phyloP scores from a whole-genome alignment of 2,329 filamentous ascomycete genomes.

The Ploettnerulaceae sp. region DNA sequence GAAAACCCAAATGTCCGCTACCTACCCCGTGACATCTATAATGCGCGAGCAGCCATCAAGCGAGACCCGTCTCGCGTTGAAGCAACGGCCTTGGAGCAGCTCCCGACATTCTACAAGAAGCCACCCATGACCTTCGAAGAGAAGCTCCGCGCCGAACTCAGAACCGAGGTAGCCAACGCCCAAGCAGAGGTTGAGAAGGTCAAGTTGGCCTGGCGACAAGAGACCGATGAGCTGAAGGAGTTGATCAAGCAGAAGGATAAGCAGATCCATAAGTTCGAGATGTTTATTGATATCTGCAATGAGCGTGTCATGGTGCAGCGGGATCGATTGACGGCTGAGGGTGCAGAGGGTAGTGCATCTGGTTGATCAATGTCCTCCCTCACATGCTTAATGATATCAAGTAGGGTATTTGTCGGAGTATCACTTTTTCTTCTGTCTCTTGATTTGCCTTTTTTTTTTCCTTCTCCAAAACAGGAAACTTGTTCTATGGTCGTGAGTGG shows the following conservation, averaged over 20 bases:
- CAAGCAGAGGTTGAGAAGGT: slow-evolving; percentile 55
- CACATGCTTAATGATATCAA: too few relatives aligned
- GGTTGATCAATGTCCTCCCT: slow-evolving; percentile 10
- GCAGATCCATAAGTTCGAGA: slow-evolving; percentile 59
- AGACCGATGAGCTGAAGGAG: slow-evolving; percentile 53
- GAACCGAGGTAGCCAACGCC: slow-evolving; percentile 54
- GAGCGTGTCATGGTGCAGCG: slow-evolving; percentile 60
- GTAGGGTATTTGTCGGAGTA: too few relatives aligned
- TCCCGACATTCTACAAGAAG: slow-evolving; percentile 63
- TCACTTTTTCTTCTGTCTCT: too few relatives aligned
- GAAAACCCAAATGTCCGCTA: slow-evolving; percentile 60
- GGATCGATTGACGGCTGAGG: slow-evolving; percentile 43
- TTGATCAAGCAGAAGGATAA: slow-evolving; percentile 59
- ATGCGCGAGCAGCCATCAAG: slow-evolving; percentile 61
- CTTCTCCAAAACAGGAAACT: too few relatives aligned
- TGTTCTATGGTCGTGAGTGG: too few relatives aligned
- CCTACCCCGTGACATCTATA: slow-evolving; percentile 62
- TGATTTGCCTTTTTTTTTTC: too few relatives aligned
- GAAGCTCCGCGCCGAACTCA: slow-evolving; percentile 56
- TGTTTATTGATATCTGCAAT: slow-evolving; percentile 67
- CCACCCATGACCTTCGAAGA: slow-evolving; percentile 59
- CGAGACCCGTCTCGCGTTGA: slow-evolving; percentile 60
- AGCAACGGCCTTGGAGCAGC: slow-evolving; percentile 52
- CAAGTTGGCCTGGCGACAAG: slow-evolving; percentile 49
- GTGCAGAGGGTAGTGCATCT: slow-evolving; percentile 21